Evolutionary conservation across 169 alveolate species (phyloP).

Genomic region (Babesia divergens): DNA sequence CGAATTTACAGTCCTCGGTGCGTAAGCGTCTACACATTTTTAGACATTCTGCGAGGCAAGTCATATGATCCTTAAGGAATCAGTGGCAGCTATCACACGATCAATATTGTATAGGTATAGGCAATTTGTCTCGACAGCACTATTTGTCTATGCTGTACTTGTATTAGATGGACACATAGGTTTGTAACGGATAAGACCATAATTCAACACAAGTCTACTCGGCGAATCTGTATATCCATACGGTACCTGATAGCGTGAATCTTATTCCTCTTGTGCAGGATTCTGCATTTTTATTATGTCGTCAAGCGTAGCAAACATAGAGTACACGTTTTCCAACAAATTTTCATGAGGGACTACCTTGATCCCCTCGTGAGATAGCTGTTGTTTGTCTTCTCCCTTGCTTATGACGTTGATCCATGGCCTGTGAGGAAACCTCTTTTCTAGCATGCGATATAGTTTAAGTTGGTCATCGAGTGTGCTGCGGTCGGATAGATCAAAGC

Average conservation of each 20-base stretch:
- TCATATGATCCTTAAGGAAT: no score
- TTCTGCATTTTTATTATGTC: not conserved
- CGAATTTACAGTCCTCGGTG: no score
- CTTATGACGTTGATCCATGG: conserved; percentile 59
- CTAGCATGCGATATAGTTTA: conserved; percentile 32
- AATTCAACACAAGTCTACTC: no score
- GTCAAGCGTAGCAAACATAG: not conserved
- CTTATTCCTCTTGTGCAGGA: not conserved
- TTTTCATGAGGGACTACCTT: not conserved
- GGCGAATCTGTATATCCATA: no score
- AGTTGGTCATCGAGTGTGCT: conserved; percentile 33
- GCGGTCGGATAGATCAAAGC: conserved; percentile 48
- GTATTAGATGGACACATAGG: no score
- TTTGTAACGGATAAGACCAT: no score
- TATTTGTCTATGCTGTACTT: no score
- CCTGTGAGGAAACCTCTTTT: conserved; percentile 55
- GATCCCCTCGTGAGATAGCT: conserved; percentile 5
- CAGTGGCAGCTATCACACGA: no score
- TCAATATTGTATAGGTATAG: no score
- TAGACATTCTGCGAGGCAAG: no score
- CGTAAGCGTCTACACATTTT: no score
- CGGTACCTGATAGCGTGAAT: not conserved
- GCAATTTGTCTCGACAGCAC: no score
- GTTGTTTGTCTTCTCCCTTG: conserved; percentile 11
- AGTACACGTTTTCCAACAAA: not conserved